These are phyloP conservation scores for Teratosphaeria nubilosa DNA, from an alignment of 2,329 filamentous ascomycete genomes.

Conservation along the genomic window DNA sequence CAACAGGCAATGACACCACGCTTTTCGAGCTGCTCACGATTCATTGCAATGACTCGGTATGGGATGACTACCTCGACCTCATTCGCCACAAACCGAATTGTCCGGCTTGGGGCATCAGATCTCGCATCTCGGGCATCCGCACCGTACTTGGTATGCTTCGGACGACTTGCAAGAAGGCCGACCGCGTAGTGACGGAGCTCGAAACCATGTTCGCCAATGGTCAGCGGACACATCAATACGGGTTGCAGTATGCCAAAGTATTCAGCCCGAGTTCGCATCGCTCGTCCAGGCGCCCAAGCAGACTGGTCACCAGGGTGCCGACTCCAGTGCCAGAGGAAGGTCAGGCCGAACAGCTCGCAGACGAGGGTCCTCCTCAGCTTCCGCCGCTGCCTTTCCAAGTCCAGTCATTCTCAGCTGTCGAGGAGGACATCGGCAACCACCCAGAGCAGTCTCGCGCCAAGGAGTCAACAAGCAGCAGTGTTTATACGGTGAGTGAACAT, in stretches of 20 bases:
- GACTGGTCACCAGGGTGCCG: not conserved
- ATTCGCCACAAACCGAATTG: not conserved
- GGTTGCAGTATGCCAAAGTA: not conserved
- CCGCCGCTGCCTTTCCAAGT: not conserved
- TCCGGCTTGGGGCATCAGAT: not conserved
- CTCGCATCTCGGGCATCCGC: slow-evolving; percentile 1
- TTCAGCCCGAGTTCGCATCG: not conserved
- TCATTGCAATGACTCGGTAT: slow-evolving; percentile 5
- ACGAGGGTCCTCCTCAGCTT: not conserved
- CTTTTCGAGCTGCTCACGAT: slow-evolving; percentile 3
- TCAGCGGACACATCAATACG: not conserved
- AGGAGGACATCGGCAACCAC: slow-evolving; percentile 8
- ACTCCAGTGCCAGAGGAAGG: not conserved
- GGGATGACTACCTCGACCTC: slow-evolving; percentile 1
- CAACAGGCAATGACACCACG: slow-evolving; percentile 6
- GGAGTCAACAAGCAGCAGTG: not conserved
- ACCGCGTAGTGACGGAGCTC: not conserved
- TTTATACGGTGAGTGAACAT: not conserved
- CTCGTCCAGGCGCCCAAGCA: not conserved
- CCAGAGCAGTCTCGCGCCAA: slow-evolving; percentile 7
- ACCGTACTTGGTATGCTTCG: not conserved
- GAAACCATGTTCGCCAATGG: not conserved
- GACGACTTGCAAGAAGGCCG: not conserved
- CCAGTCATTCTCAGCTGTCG: slow-evolving; percentile 13
- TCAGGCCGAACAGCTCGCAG: not conserved